phyloP scores from a whole-genome alignment of 257 asterid genomes.

The Gentiana macrophylla region DNA sequence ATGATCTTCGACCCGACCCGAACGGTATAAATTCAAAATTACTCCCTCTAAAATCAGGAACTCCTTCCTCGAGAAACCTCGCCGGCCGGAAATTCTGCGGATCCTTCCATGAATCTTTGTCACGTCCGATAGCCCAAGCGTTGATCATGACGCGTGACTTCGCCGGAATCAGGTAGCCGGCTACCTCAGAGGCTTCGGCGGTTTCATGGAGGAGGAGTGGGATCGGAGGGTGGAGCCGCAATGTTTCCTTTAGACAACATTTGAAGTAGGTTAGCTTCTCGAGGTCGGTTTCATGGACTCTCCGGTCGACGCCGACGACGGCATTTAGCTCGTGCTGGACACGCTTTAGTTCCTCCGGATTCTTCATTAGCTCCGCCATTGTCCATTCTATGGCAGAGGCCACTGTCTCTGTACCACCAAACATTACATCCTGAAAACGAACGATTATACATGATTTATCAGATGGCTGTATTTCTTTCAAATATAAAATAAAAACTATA shows the following conservation, averaged over 20 bases:
- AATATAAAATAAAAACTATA: background rate
- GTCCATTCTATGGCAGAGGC: slow-evolving; percentile 95
- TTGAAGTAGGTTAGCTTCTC: slow-evolving; percentile 54
- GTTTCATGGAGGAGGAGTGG: slow-evolving; percentile 94
- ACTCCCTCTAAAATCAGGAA: slow-evolving; percentile 56
- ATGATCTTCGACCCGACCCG: slow-evolving; percentile 89
- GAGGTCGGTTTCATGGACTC: slow-evolving; percentile 59
- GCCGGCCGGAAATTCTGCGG: slow-evolving; percentile 47
- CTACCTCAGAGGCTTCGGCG: slow-evolving; percentile 37
- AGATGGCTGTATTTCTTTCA: background rate
- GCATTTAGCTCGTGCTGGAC: slow-evolving; percentile 61
- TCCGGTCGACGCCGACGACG: slow-evolving; percentile 59
- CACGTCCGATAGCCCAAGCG: slow-evolving; percentile 83
- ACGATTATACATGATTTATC: background rate
- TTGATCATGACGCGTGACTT: slow-evolving; percentile 61
- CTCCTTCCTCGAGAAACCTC: slow-evolving; percentile 39
- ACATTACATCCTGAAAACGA: slow-evolving; percentile 65
- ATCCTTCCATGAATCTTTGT: slow-evolving; percentile 59
- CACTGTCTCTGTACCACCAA: slow-evolving; percentile 89
- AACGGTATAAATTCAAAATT: slow-evolving; percentile 77
- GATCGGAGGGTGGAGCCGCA: slow-evolving; percentile 89
- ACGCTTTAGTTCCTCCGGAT: slow-evolving; percentile 54
- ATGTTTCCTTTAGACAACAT: slow-evolving; percentile 64
- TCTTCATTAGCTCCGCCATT: slow-evolving; percentile 70
- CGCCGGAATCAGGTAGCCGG: slow-evolving; percentile 64